Evolutionary conservation across 2,329 filamentous ascomycete genomes (phyloP).

Genomic region (Gaeumannomyces tritici): DNA sequence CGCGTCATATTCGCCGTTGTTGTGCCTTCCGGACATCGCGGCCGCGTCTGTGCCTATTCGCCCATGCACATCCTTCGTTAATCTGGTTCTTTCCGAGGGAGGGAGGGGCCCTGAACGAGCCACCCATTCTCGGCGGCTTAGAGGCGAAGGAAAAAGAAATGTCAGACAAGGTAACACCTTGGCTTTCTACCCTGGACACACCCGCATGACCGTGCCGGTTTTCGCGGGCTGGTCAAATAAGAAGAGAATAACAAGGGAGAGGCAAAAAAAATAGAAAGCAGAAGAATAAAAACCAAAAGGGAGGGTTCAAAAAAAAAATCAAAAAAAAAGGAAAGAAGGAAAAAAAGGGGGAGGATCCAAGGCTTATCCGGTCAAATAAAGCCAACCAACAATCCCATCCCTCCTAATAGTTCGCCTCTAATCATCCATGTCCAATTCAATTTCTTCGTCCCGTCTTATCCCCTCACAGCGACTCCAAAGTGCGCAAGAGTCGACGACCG

Average conservation of each 20-base stretch:
- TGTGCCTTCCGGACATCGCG: no score
- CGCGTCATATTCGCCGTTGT: no score
- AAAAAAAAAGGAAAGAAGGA: not conserved
- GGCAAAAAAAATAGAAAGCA: not conserved
- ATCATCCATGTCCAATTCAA: not conserved
- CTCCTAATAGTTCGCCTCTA: not conserved
- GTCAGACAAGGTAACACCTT: not conserved
- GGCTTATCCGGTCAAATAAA: not conserved
- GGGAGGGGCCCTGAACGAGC: no score
- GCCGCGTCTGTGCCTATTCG: no score
- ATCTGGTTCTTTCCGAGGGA: no score
- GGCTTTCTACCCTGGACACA: not conserved
- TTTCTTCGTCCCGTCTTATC: not conserved
- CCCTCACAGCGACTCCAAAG: no score
- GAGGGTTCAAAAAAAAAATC: not conserved
- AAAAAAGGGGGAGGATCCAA: not conserved
- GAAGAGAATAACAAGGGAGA: not conserved
- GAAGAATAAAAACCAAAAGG: not conserved
- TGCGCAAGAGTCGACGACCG: not conserved
- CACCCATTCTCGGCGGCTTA: not conserved
- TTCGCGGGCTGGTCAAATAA: not conserved
- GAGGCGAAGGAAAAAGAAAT: not conserved
- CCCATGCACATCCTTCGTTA: no score
- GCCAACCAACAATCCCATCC: no score
- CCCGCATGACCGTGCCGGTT: not conserved